Evolutionary conservation across 2,329 filamentous ascomycete species (phyloP), one percentile per base, ranked within the genome.

Genomic region (Colletotrichum sp.): DNA sequence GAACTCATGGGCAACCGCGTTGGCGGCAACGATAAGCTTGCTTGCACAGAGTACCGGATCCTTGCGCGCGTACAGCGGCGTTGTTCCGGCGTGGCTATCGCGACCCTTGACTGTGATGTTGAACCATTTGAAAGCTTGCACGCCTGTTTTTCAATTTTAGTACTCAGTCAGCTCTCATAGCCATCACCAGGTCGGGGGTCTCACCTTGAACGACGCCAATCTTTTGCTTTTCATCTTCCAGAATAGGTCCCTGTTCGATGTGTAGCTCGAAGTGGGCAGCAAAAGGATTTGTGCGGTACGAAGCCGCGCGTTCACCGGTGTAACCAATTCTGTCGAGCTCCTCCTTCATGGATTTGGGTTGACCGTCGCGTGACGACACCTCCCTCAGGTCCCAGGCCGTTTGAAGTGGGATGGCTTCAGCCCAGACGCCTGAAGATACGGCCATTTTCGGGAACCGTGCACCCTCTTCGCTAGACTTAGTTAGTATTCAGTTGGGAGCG

Each of bases 111-210:
- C 43, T 8, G 43, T 52, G 43, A 52, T 52, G n/a, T 22, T 52
- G 43, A 22, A 52, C 43, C 43, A 52, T 52, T 52, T 52, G 43
- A 52, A 52, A 52, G 43, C 43, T 52, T 52, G 43, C 12, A 52
- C 43, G 43, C 43, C 43, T 52, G 4, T 3, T 52, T 13, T 13
- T 25, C 2, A 8, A 0, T 12, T 8, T 52, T 5, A 52, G 3
- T 52, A 52, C n/a, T 52, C 10, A 52, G 43, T 52, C 43, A 22
- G 3, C 2, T 7, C 9, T 52, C 5, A 22, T 1, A 25, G n/a
- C 6, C 43, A 13, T 52, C 6, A 22, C 4, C 1, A 22, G 3
- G 3, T 1, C 7, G n/a, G 43, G 12, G n/a, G 1, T 22, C 43
- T 22, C 6, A 52, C 43, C 43, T 52, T 52, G 43, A 52, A 52